These are phyloP conservation scores for Diplogelasinospora grovesii DNA, from an alignment of 495 filamentous ascomycete species.

Conservation along the genomic window DNA sequence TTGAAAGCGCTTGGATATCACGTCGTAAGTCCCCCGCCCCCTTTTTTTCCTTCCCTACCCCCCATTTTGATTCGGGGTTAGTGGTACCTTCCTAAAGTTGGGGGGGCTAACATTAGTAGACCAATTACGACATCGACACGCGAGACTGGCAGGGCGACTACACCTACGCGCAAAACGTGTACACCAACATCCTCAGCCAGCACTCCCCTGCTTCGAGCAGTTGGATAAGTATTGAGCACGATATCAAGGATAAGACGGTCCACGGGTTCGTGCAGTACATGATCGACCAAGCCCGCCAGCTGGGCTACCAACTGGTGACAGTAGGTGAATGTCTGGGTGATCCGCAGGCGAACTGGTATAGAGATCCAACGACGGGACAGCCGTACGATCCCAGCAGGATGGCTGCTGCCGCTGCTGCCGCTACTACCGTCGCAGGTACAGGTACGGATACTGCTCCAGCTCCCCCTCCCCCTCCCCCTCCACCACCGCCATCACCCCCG, in stretches of 20 bases:
- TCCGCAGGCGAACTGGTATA: slow-evolving; percentile 40
- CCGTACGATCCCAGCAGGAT: not conserved
- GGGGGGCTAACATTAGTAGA: too few relatives aligned
- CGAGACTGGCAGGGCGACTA: slow-evolving; percentile 56
- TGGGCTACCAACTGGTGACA: slow-evolving; percentile 43
- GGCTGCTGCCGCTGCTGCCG: too few relatives aligned
- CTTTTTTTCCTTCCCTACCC: too few relatives aligned
- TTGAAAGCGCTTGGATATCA: slow-evolving; percentile 58
- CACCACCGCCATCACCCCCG: too few relatives aligned
- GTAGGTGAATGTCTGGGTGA: slow-evolving; percentile 34
- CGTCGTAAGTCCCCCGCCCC: slow-evolving; percentile 25
- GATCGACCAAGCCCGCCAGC: slow-evolving; percentile 42
- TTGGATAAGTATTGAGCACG: slow-evolving; percentile 47
- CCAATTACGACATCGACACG: slow-evolving; percentile 60
- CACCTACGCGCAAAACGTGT: slow-evolving; percentile 44
- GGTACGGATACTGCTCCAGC: too few relatives aligned
- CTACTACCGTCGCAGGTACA: too few relatives aligned
- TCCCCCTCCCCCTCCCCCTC: too few relatives aligned
- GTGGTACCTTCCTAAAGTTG: too few relatives aligned
- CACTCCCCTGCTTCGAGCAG: slow-evolving; percentile 24
- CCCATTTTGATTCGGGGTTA: too few relatives aligned
- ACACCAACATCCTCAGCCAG: slow-evolving; percentile 43
- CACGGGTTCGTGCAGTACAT: slow-evolving; percentile 57
- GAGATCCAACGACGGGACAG: slow-evolving; percentile 18
- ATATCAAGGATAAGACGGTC: slow-evolving; percentile 60